Evolutionary conservation across 495 filamentous ascomycete genomes (phyloP).

Genomic region (Extremus antarcticus): DNA sequence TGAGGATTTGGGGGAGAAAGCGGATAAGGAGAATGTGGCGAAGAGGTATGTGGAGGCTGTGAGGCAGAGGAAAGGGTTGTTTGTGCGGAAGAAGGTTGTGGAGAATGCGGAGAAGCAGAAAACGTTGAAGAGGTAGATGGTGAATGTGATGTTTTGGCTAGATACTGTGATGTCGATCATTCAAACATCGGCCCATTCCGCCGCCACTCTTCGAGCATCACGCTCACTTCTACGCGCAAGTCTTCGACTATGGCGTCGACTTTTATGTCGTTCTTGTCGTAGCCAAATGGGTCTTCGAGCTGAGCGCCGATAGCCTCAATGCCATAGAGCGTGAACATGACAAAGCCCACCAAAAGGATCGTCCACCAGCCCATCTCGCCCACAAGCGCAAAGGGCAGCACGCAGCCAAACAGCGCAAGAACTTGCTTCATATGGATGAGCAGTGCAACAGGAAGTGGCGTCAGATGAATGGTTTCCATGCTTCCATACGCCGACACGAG

Average conservation of each 20-base stretch:
- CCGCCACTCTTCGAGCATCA: slow-evolving; percentile 55
- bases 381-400: slow-evolving; percentile 67
- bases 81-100: slow-evolving; percentile 70
- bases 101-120: slow-evolving; percentile 95
- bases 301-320: slow-evolving; percentile 65
- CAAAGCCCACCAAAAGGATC: slow-evolving; percentile 52
- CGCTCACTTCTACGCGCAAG: slow-evolving; percentile 50
- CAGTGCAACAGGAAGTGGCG: slow-evolving; percentile 65
- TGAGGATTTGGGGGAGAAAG: slow-evolving; percentile 89
- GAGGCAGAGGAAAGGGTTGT: slow-evolving; percentile 69
- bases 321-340: slow-evolving; percentile 64
- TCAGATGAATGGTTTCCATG: slow-evolving; percentile 66
- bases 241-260: slow-evolving; percentile 67
- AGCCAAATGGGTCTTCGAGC: slow-evolving; percentile 67
- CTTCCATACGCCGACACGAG: slow-evolving; percentile 55
- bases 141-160: background rate
- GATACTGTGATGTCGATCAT: background rate
- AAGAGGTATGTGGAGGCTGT: slow-evolving; percentile 93
- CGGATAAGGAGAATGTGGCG: slow-evolving; percentile 87
- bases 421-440: slow-evolving; percentile 70
- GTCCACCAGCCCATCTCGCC: slow-evolving; percentile 63
- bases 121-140: slow-evolving; percentile 72
- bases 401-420: slow-evolving; percentile 55
- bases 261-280: slow-evolving; percentile 67
- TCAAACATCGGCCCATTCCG: slow-evolving; percentile 11